Conservation (phyloP, 495 filamentous ascomycete species). For the Aspergillus egyptiacus region DNA sequence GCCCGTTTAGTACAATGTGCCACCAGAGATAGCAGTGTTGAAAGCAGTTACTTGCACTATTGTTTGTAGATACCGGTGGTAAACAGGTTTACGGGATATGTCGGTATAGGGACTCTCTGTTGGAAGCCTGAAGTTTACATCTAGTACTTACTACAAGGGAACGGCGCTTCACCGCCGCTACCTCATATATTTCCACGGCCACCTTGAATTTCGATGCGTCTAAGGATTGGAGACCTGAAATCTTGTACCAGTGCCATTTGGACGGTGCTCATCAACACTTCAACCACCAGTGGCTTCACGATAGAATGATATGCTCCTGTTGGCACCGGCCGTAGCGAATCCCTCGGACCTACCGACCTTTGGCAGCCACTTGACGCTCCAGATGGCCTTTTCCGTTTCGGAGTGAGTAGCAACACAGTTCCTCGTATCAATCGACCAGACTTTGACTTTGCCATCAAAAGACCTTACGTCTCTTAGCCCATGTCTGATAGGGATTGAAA, state of each 20-base stretch:
- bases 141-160: too few species aligned
- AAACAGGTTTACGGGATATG: too few species aligned
- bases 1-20: not conserved
- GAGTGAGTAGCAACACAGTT: constrained; percentile 89
- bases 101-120: too few species aligned
- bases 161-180: too few species aligned
- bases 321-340: constrained; percentile 82
- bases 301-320: constrained; percentile 77
- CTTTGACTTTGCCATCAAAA: constrained; percentile 88
- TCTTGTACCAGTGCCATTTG: too few species aligned
- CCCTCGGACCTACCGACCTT: constrained; percentile 70
- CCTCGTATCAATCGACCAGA: constrained; percentile 81
- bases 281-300: constrained; percentile 79
- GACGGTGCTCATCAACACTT: not conserved
- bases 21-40: not conserved
- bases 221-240: too few species aligned
- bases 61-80: too few species aligned
- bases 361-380: constrained; percentile 84
- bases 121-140: too few species aligned
- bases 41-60: not conserved
- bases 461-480: constrained; percentile 41
- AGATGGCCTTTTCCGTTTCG: constrained; percentile 80
- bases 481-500: not conserved
- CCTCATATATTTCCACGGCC: too few species aligned
- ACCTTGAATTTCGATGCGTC: too few species aligned